Evolutionary conservation across 1,284 basidiomycete genomes (phyloP).

Genomic region (Boletellus dicymbophilus): DNA sequence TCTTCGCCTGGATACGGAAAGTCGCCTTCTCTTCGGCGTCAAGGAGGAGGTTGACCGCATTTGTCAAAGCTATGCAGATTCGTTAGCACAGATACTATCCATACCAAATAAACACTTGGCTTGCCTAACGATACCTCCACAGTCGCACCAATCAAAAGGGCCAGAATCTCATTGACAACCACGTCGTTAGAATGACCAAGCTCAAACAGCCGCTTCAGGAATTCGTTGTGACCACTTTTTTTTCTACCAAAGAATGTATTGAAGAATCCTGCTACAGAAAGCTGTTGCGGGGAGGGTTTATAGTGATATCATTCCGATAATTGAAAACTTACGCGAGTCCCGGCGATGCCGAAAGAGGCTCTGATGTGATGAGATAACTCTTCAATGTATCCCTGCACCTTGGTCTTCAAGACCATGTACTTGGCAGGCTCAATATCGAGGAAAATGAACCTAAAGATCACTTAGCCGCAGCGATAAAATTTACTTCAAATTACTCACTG

Average conservation of each 20-base stretch:
- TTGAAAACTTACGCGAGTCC: slow-evolving; percentile 21
- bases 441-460: slow-evolving; percentile 63
- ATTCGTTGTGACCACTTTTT: slow-evolving; percentile 48
- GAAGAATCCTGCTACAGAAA: slow-evolving; percentile 50
- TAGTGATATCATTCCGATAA: neutral
- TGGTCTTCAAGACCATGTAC: slow-evolving; percentile 52
- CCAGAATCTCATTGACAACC: slow-evolving; percentile 67
- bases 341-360: slow-evolving; percentile 34
- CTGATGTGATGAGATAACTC: slow-evolving; percentile 61
- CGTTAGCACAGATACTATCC: neutral
- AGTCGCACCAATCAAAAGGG: slow-evolving; percentile 66
- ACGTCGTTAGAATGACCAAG: slow-evolving; percentile 58
- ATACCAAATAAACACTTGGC: slow-evolving; percentile 16
- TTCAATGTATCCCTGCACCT: slow-evolving; percentile 51
- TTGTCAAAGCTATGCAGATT: slow-evolving; percentile 43
- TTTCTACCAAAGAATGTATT: slow-evolving; percentile 52
- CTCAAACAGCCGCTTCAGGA: slow-evolving; percentile 57
- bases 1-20: slow-evolving; percentile 41
- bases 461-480: neutral
- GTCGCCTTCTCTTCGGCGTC: slow-evolving; percentile 43
- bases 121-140: slow-evolving; percentile 70
- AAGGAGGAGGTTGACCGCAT: slow-evolving; percentile 61
- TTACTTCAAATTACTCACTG: slow-evolving; percentile 44
- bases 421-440: slow-evolving; percentile 64
- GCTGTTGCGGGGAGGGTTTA: slow-evolving; percentile 37